Evolutionary conservation across 257 asterid species (phyloP), one percentile per base, ranked within the genome.

Genomic region (Solanum pimpinellifolium): DNA sequence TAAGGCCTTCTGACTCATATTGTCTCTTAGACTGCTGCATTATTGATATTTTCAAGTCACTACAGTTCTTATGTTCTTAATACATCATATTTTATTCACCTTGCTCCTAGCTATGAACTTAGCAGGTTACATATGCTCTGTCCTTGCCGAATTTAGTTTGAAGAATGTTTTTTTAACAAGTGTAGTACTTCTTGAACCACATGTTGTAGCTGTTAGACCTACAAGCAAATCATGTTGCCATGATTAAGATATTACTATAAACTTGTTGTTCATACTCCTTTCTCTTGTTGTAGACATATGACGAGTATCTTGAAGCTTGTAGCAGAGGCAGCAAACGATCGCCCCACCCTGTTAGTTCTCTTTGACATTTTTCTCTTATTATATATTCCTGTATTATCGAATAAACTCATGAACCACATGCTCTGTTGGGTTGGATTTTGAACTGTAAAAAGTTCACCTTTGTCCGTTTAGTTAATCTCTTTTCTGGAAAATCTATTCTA

Each of bases 261-360:
- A 77, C 39, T 16, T 29, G 12, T 29, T 84, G 13, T n/a, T 65
- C 39, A 31, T 7, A 14, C 27, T 85, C 52, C 29, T 82, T 83
- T 92, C 52, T 86, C 70, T 47, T 89, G 46, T 85, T 91, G 94
- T 94, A 96, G 99, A 94, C 97, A 31, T 96, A 96, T 94, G 99
- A 96, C 90, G 98, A 96, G 88, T 96, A 96, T 88, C 90, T 95
- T 86, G 99, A 95, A 90, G 98, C 98, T 86, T 95, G 93, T 90
- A 89, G 90, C 89, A 93, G 91, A 90, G 89, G 92, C 87, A 85
- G 87, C 91, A 89, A 91, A 92, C 92, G 88, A 91, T 84, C 70
- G 20, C 88, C 91, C 89, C 91, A 85, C 73, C 88, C 90, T 92
- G 99, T 96, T 85, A 93, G 99, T 91, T 84, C 86, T 68, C 86